These are phyloP conservation scores for Pseudogymnoascus sp. DNA, from an alignment of 2,329 filamentous ascomycete species.

Conservation along the genomic window DNA sequence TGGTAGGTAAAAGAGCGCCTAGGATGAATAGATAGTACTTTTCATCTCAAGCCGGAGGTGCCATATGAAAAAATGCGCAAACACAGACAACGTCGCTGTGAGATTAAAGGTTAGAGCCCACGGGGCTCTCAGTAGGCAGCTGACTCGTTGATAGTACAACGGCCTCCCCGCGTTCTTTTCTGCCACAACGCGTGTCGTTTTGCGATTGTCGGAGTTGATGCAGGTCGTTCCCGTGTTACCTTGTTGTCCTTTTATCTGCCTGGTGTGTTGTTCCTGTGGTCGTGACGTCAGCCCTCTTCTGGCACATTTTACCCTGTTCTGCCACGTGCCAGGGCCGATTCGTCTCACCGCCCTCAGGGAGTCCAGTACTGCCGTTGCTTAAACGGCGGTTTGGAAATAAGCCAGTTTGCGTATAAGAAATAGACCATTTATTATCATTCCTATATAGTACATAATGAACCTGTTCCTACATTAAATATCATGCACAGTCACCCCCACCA, in stretches of 20 bases:
- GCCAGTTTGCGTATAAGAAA: not conserved
- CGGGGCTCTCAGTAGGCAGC: slow-evolving; percentile 2
- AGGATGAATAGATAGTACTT: not conserved
- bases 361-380: not conserved
- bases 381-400: not conserved
- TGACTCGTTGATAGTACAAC: not conserved
- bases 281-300: not conserved
- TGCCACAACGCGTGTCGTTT: slow-evolving; percentile 1
- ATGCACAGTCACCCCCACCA: not conserved
- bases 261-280: slow-evolving; percentile 3
- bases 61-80: not conserved
- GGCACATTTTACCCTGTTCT: not conserved
- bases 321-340: not conserved
- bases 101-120: not conserved
- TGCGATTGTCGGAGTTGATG: slow-evolving; percentile 2
- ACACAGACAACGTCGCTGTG: not conserved
- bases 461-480: not conserved
- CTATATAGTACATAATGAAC: not conserved
- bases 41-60: slow-evolving; percentile 12
- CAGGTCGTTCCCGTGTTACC: not conserved
- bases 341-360: not conserved
- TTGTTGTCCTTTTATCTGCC: slow-evolving; percentile 9
- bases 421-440: not conserved
- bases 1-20: not conserved
- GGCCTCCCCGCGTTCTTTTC: not conserved